phyloP scores from a whole-genome alignment of 2,329 filamentous ascomycete genomes.

The Berkeleyomyces basicola region DNA sequence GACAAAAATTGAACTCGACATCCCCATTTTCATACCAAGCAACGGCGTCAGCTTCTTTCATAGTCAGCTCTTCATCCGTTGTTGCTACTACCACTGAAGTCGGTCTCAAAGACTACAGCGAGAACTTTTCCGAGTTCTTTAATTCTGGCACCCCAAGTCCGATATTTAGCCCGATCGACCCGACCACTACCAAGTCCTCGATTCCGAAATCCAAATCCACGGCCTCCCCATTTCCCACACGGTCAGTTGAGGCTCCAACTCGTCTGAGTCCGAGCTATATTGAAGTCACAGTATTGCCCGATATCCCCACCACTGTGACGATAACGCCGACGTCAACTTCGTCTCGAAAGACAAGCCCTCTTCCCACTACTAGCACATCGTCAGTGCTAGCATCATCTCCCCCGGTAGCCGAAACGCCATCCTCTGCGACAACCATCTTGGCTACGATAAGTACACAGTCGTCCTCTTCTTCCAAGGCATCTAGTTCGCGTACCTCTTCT shows the following conservation, averaged over 20 bases:
- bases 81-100: neutral
- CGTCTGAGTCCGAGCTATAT: neutral
- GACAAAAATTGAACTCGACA: neutral
- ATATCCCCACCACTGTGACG: neutral
- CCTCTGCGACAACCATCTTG: neutral
- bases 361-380: neutral
- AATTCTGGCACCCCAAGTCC: constrained; percentile 11
- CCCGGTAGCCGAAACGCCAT: neutral
- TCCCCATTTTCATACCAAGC: neutral
- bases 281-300: neutral
- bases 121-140: constrained; percentile 6
- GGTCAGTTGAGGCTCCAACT: neutral
- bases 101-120: neutral
- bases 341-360: neutral
- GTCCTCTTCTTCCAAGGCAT: neutral
- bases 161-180: constrained; percentile 4
- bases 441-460: neutral
- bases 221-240: neutral
- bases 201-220: neutral
- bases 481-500: neutral
- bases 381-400: neutral
- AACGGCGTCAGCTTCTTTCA: neutral
- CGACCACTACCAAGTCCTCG: neutral
- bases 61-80: neutral
- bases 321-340: neutral